Conservation (phyloP, 306 rosid species). For the Elaeagnus macrophylla region DNA sequence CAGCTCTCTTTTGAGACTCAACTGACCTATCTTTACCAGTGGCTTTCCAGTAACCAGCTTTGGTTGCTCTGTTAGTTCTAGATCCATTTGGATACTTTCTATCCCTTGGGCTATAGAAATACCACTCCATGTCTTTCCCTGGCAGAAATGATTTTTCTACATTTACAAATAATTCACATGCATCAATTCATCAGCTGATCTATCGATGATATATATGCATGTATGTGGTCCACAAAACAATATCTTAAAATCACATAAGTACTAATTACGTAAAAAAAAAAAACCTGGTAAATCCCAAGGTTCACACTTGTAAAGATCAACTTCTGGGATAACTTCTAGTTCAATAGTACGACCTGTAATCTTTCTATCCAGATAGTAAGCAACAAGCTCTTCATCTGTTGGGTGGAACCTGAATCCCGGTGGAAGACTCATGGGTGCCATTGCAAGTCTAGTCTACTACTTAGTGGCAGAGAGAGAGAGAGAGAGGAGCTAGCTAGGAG, state of each 20-base stretch:
- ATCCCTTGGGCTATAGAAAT: constrained; percentile 84
- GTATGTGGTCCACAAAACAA: too few relatives aligned
- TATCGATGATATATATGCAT: too few relatives aligned
- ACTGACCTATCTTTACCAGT: constrained; percentile 85
- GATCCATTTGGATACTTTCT: constrained; percentile 97
- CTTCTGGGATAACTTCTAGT: constrained; percentile 89
- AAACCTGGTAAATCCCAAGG: constrained; percentile 99
- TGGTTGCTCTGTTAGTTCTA: constrained; percentile 81
- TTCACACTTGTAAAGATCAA: constrained; percentile 90
- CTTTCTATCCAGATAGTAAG: constrained; percentile 79
- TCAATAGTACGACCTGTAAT: constrained; percentile 77
- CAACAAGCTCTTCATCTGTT: constrained; percentile 93
- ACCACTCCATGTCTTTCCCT: constrained; percentile 97
- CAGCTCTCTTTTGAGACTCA: constrained; percentile 44
- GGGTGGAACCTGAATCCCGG: constrained; percentile 99
- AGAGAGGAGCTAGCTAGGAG: constrained; percentile 8
- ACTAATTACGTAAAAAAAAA: background rate
- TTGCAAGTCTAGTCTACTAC: constrained; percentile 5
- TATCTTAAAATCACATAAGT: background rate
- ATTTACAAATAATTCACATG: background rate
- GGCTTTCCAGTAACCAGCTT: constrained; percentile 93
- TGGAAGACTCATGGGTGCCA: constrained; percentile 96
- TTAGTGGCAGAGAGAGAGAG: constrained; percentile 11
- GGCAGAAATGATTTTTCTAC: constrained; percentile 76
- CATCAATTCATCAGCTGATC: too few relatives aligned